Percentiles rank a stretch among this genome's conserved stretches.
Evolutionary conservation across 73 alveolate genomes (phyloP).

Genomic region (Tetrahymena borealis): DNA sequence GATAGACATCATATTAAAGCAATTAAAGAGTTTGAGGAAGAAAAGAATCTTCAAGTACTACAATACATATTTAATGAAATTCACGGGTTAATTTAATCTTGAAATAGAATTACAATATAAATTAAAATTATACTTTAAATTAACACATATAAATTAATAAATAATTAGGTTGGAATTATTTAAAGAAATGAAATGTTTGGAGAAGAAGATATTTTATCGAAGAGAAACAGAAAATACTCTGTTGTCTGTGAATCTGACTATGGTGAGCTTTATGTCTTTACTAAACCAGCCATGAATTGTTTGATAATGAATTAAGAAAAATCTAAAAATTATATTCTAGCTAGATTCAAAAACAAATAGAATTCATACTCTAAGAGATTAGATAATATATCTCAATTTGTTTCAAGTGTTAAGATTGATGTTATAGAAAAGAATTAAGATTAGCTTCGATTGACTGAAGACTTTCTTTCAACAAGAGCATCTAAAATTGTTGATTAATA

Average conservation of each 20-base stretch:
- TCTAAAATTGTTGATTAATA: neutral
- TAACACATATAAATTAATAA: too few species aligned
- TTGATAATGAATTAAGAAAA: neutral
- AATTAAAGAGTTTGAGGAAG: neutral
- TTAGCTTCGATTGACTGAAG: neutral
- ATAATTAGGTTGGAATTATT: neutral
- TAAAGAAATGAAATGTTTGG: neutral
- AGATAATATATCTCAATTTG: neutral
- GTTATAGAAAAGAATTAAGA: neutral
- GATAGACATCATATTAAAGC: neutral
- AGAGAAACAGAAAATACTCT: neutral
- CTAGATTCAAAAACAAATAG: neutral
- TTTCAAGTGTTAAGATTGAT: neutral
- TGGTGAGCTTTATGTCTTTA: neutral
- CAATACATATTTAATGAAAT: neutral
- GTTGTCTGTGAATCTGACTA: neutral
- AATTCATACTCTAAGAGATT: neutral
- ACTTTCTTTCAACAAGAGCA: neutral
- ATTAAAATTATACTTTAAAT: too few species aligned
- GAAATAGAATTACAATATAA: neutral
- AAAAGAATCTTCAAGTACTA: neutral
- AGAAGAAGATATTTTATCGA: neutral
- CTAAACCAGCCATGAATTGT: neutral
- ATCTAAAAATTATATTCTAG: neutral
- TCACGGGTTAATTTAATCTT: neutral